Evolutionary conservation across 306 rosid genomes (phyloP).

Genomic region (Carpinus fangiana): DNA sequence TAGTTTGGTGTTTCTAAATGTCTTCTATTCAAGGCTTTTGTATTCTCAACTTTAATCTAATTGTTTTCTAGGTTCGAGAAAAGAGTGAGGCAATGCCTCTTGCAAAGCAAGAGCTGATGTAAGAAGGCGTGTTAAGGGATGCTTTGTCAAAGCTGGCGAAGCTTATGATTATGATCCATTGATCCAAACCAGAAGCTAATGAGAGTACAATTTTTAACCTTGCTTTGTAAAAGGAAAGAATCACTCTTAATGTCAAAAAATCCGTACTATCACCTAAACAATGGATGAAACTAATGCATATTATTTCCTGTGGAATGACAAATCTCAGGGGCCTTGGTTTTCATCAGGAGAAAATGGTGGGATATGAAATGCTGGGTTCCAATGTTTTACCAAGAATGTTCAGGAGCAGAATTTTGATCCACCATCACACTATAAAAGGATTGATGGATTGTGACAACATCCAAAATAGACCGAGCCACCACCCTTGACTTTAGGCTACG

Average conservation of each 20-base stretch:
- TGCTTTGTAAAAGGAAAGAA: constrained; percentile 51
- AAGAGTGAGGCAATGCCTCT: constrained; percentile 85
- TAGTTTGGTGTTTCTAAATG: background rate
- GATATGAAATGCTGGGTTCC: constrained; percentile 35
- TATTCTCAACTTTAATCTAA: constrained; percentile 12
- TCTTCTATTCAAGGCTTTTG: background rate
- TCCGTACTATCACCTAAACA: constrained; percentile 33
- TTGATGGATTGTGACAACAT: constrained; percentile 24
- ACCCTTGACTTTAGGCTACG: constrained; percentile 29
- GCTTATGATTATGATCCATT: constrained; percentile 83
- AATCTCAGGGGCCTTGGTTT: constrained; percentile 59
- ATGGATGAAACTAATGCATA: constrained; percentile 42
- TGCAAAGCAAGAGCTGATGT: constrained; percentile 94
- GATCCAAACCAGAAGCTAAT: constrained; percentile 87
- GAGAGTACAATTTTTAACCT: constrained; percentile 61
- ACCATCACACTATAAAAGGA: constrained; percentile 33
- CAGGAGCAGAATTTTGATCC: constrained; percentile 33
- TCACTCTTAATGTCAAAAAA: constrained; percentile 36
- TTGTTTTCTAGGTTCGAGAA: constrained; percentile 65
- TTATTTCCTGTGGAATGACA: constrained; percentile 46
- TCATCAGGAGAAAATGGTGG: constrained; percentile 40
- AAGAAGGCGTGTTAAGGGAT: constrained; percentile 92
- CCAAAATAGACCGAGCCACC: constrained; percentile 16
- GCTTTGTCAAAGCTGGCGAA: constrained; percentile 93
- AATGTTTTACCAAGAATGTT: constrained; percentile 34